Percentiles rank a stretch among this genome's conserved stretches.
These are phyloP conservation scores for Rhododendron kiyosumense DNA, from an alignment of 148 eudicot genomes.

Conservation along the genomic window DNA sequence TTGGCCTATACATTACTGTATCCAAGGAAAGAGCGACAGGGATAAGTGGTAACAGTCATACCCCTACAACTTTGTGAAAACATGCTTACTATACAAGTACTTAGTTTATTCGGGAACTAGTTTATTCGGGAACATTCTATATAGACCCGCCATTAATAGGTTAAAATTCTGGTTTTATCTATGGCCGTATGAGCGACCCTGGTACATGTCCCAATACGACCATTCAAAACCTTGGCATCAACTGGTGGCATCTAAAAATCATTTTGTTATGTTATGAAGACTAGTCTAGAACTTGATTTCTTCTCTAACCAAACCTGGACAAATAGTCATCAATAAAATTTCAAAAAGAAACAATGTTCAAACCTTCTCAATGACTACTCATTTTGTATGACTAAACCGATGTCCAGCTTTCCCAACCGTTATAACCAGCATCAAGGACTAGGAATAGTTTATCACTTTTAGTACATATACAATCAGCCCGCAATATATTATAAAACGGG, in stretches of 20 bases:
- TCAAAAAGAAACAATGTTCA: constrained; percentile 4
- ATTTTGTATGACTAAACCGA: neutral
- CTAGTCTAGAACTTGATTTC: constrained; percentile 2
- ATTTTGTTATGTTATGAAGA: neutral
- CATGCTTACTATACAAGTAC: neutral
- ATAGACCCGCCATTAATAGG: no score
- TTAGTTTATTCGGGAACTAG: neutral
- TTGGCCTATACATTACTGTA: neutral
- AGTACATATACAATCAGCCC: neutral
- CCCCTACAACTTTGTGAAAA: neutral
- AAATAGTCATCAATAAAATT: constrained; percentile 1
- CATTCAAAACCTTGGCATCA: neutral
- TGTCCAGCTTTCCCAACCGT: constrained; percentile 32
- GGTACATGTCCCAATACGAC: neutral
- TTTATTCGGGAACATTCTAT: neutral
- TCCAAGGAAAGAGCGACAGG: neutral
- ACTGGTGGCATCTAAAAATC: neutral
- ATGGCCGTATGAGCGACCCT: neutral
- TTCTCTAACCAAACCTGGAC: neutral
- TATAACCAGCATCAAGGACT: constrained; percentile 17
- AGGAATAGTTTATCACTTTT: constrained; percentile 6
- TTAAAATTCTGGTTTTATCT: neutral
- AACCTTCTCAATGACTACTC: constrained; percentile 22
- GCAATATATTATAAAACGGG: neutral
- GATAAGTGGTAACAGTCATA: neutral